A percentile compares a stretch with the other conserved stretches of the same genome.
Conservation (phyloP, 73 alveolate species). For the Paraurostyla sp. region DNA sequence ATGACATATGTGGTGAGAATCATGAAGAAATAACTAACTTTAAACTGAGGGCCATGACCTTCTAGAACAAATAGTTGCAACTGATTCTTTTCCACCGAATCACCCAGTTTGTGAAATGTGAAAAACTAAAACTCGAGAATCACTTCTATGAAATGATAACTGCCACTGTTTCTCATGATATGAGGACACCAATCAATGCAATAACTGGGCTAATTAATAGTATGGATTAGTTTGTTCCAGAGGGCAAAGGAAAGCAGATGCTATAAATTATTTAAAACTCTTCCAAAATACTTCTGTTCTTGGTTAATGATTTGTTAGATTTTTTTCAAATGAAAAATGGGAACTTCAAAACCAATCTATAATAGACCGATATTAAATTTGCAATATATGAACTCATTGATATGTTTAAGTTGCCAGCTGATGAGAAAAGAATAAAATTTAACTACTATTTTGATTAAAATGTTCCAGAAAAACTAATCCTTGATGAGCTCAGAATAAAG, state of each 20-base stretch:
- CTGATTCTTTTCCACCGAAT: neutral
- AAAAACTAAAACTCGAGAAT: neutral
- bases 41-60: too few species aligned
- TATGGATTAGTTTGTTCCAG: neutral
- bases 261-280: neutral
- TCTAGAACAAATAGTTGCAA: neutral
- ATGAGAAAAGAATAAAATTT: neutral
- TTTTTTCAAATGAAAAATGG: neutral
- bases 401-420: neutral
- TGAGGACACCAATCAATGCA: constrained; percentile 16
- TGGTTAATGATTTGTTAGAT: constrained; percentile 1
- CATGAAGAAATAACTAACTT: too few species aligned
- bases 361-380: neutral
- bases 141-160: neutral
- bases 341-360: neutral
- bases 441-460: neutral
- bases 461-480: neutral
- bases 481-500: neutral
- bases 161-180: constrained; percentile 5
- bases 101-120: neutral
- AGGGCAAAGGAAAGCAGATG: neutral
- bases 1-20: too few species aligned
- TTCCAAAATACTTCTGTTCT: neutral
- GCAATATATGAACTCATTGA: neutral
- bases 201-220: neutral